A percentile compares a stretch with the other conserved stretches of the same genome.
phyloP scores from a whole-genome alignment of 192 early-diverging fungal species.

The Mycoemilia scoparia region DNA sequence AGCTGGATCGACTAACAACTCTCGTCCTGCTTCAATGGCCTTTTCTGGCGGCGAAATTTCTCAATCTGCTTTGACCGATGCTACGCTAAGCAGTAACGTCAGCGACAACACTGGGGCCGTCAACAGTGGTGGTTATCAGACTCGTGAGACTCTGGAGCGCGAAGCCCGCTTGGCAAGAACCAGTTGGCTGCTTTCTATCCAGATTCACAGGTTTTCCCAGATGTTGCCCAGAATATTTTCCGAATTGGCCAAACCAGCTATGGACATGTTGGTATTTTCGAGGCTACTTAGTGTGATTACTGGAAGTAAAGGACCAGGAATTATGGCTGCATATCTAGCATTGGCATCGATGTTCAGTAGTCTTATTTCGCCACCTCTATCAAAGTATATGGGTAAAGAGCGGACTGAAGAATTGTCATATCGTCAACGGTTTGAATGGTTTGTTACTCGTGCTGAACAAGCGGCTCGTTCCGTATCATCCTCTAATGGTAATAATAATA shows the following conservation, averaged over 20 bases:
- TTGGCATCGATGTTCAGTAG: conserved; percentile 19
- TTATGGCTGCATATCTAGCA: conserved; percentile 25
- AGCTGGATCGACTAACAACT: conserved; percentile 24
- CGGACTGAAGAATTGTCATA: conserved; percentile 16
- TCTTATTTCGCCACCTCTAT: conserved; percentile 18
- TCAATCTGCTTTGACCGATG: no score
- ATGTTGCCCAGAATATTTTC: conserved; percentile 26
- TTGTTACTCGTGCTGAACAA: conserved; percentile 20
- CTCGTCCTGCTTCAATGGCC: conserved; percentile 12
- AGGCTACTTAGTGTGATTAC: conserved; percentile 23
- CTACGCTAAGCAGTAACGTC: no score
- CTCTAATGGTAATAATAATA: conserved; percentile 14
- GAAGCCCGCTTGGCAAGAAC: conserved; percentile 21
- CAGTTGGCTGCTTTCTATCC: conserved; percentile 30
- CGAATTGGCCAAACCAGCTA: conserved; percentile 23
- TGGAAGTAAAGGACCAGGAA: conserved; percentile 19
- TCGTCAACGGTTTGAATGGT: conserved; percentile 20
- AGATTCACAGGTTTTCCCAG: conserved; percentile 29
- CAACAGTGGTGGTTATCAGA: no score
- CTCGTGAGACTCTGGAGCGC: no score
- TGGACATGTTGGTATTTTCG: conserved; percentile 30
- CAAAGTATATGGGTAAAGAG: conserved; percentile 16
- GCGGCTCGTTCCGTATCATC: conserved; percentile 13
- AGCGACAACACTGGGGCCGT: no score
- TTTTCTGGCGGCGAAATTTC: no score